Evolutionary conservation across 1,284 basidiomycete species (phyloP).

Genomic region (Vanrija sp.): DNA sequence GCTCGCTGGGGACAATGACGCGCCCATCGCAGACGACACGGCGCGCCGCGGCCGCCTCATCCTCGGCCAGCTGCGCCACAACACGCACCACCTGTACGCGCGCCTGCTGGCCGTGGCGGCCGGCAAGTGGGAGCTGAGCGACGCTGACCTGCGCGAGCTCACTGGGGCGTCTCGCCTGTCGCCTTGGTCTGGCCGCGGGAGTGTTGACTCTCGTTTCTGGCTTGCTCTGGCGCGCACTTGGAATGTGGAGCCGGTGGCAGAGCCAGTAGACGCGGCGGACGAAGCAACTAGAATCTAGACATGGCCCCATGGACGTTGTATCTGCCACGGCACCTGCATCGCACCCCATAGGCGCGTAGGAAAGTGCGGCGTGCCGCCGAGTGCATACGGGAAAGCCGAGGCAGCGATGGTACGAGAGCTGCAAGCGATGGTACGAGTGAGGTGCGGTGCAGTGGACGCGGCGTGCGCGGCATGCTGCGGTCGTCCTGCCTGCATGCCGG

Average conservation of each 20-base stretch:
- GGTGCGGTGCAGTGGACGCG: too few species aligned
- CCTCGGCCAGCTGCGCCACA: constrained; percentile 39
- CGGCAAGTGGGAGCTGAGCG: constrained; percentile 16
- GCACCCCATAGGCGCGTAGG: too few species aligned
- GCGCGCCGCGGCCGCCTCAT: constrained; percentile 33
- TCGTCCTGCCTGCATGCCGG: too few species aligned
- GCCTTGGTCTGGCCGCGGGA: constrained; percentile 5
- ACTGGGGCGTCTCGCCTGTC: constrained; percentile 9
- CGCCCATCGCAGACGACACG: constrained; percentile 18
- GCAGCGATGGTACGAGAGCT: too few species aligned
- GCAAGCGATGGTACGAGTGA: too few species aligned
- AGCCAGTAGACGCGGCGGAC: too few species aligned
- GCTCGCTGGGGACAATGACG: neutral
- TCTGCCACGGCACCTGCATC: too few species aligned
- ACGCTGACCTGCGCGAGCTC: constrained; percentile 10
- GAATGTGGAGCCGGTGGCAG: constrained; percentile 15
- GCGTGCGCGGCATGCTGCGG: too few species aligned
- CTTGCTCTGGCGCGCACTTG: constrained; percentile 14
- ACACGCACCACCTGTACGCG: constrained; percentile 37
- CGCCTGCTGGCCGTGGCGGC: constrained; percentile 17
- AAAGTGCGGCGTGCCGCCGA: too few species aligned
- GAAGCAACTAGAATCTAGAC: too few species aligned
- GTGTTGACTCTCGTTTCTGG: constrained; percentile 10
- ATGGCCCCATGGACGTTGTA: too few species aligned
- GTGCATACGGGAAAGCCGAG: too few species aligned